Evolutionary conservation across 2,329 filamentous ascomycete genomes (phyloP), one percentile per base, ranked within the genome.

Genomic region (Paraphaeosphaeria sporulosa): DNA sequence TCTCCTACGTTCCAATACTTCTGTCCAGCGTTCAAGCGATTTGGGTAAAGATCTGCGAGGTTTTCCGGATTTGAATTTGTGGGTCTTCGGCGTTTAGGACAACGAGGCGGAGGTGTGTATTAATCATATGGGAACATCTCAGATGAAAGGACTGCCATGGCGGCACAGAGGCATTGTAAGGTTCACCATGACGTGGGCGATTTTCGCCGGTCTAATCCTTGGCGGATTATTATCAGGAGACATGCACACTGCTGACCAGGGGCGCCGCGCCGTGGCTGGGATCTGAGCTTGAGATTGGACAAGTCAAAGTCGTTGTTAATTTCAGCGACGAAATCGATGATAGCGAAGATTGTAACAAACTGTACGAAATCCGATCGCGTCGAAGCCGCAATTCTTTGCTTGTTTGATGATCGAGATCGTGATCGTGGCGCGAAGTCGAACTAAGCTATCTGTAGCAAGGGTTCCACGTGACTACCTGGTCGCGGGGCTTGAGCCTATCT

Each of bases 21-120:
- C 67, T 62, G 55, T 74, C 63, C 67, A 71, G 74, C 74, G 73
- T 75, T 76, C 59, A 69, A 76, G 73, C 73, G 68, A 71, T 69
- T 68, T 69, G 64, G 68, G 62, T 52, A 71, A 55, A 60, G 64
- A 62, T 66, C 57, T 58, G 58, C 68, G 63, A 61, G 53, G 61
- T 64, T 63, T 62, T 68, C 56, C 70, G 63, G 61, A 64, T 64
- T 50, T 56, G 61, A 59, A 57, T 55, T 63, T 46, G 13, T 64
- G 57, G 62, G 48, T 50, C 46, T 23, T 64, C 57, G 69, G 71
- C 62, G 67, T 69, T n/a, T 69, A 60, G 65, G 60, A 60, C 57
- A 56, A 61, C 53, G 40, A 60, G 61, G 32, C n/a, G 55, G 32
- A 25, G 57, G 36, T 42, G 61, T 61, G 40, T 40, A 58, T 65